phyloP scores from a whole-genome alignment of 352 stramenopile genomes.

The Globisporangium barbulae region DNA sequence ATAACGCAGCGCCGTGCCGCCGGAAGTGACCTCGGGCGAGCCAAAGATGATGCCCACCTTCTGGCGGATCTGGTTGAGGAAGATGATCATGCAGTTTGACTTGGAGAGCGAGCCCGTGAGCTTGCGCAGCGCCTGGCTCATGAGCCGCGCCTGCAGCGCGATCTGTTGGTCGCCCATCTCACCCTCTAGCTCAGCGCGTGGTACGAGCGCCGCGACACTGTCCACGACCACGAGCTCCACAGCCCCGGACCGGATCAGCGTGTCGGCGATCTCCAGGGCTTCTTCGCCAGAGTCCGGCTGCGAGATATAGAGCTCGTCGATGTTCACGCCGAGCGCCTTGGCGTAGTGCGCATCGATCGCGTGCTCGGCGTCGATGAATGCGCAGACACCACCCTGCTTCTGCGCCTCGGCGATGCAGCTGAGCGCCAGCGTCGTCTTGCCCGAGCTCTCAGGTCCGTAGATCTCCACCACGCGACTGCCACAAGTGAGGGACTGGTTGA shows the following conservation, averaged over 20 bases:
- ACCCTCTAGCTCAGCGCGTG: conserved; percentile 93
- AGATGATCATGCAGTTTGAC: conserved; percentile 97
- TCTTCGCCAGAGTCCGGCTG: conserved; percentile 98
- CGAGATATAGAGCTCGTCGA: conserved; percentile 95
- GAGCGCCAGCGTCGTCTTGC: conserved; percentile 98
- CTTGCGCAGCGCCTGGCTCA: conserved; percentile 97
- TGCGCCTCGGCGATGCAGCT: conserved; percentile 96
- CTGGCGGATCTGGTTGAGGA: conserved; percentile 98
- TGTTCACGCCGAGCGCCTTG: conserved; percentile 91
- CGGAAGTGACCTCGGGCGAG: conserved; percentile 96
- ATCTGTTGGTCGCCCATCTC: conserved; percentile 97
- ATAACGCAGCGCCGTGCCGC: conserved; percentile 82
- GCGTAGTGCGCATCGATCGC: conserved; percentile 97
- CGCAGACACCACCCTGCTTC: conserved; percentile 92
- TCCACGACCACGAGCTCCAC: conserved; percentile 98
- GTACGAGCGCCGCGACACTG: conserved; percentile 96
- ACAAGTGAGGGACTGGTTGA: conserved; percentile 15
- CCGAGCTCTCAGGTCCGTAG: conserved; percentile 97
- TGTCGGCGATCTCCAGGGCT: conserved; percentile 98
- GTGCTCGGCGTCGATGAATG: conserved; percentile 99
- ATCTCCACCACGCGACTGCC: conserved; percentile 96
- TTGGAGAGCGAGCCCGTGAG: conserved; percentile 94
- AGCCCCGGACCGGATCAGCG: conserved; percentile 93
- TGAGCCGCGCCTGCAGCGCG: conserved; percentile 95
- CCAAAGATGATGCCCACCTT: conserved; percentile 98